Evolutionary conservation across 2,329 filamentous ascomycete species (phyloP).

Genomic region (Colletotrichum viniferum): DNA sequence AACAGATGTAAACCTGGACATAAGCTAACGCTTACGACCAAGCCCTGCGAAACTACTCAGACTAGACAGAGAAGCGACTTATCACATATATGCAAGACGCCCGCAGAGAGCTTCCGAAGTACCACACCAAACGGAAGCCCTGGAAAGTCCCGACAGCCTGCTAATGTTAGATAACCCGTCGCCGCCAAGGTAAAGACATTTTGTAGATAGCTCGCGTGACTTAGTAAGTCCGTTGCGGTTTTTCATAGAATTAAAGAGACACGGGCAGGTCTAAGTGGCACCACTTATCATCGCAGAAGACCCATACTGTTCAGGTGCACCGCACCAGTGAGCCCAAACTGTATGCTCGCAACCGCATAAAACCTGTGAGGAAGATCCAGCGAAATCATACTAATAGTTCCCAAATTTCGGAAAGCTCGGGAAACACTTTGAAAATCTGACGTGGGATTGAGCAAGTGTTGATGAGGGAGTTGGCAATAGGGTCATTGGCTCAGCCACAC

Average conservation of each 20-base stretch:
- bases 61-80: background rate
- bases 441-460: background rate
- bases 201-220: background rate
- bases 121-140: background rate
- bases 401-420: background rate
- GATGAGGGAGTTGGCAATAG: background rate
- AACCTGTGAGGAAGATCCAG: background rate
- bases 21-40: background rate
- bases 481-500: background rate
- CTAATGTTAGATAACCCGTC: background rate
- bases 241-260: background rate
- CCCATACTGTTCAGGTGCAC: background rate
- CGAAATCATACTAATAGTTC: too few relatives aligned
- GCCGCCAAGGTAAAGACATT: fast-evolving
- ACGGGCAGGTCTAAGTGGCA: background rate
- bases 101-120: background rate
- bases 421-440: background rate
- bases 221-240: background rate
- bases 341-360: background rate
- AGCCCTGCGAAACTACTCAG: background rate
- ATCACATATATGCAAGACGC: background rate
- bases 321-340: background rate
- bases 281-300: background rate
- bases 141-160: background rate
- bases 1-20: background rate